Percentiles rank a stretch among this genome's conserved stretches.
These are phyloP conservation scores for Plenodomus lindquistii DNA, from an alignment of 2,329 filamentous ascomycete genomes.

Conservation along the genomic window DNA sequence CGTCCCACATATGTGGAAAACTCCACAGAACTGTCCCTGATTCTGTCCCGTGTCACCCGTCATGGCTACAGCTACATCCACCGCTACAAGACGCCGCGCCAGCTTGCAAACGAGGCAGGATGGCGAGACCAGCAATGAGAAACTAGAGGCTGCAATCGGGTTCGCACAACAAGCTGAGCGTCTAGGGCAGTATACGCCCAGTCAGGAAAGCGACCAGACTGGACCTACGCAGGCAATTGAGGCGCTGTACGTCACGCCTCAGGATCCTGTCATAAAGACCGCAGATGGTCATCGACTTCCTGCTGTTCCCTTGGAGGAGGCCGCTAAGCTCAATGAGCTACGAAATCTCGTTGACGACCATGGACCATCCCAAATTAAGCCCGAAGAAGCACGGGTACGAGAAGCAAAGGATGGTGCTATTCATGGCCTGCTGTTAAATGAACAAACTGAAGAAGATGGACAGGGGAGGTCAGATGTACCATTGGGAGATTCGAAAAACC, in stretches of 20 bases:
- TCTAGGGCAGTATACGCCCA: constrained; percentile 47
- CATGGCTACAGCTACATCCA: constrained; percentile 29
- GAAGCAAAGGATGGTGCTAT: constrained; percentile 50
- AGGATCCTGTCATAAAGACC: constrained; percentile 73
- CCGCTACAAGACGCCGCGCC: constrained; percentile 16
- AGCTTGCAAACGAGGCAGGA: constrained; percentile 19
- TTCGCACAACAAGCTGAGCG: constrained; percentile 64
- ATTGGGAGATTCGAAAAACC: constrained; percentile 55
- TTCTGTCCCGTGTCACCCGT: constrained; percentile 12
- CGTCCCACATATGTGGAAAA: constrained; percentile 16
- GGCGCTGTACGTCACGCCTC: constrained; percentile 66
- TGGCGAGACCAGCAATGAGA: constrained; percentile 28
- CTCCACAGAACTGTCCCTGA: constrained; percentile 26
- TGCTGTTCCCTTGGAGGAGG: constrained; percentile 70
- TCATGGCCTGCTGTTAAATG: constrained; percentile 39
- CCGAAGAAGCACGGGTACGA: constrained; percentile 34
- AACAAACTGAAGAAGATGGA: constrained; percentile 32
- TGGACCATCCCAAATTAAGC: constrained; percentile 36
- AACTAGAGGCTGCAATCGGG: constrained; percentile 53
- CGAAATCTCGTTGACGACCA: constrained; percentile 55
- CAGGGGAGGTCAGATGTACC: constrained; percentile 52
- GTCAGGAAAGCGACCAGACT: constrained; percentile 47
- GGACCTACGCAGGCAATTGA: constrained; percentile 61
- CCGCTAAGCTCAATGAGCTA: constrained; percentile 68
- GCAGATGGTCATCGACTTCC: constrained; percentile 69